Base-by-base conservation (phyloP, 495 filamentous ascomycete genomes). In the Daldinia vernicosa region DNA sequence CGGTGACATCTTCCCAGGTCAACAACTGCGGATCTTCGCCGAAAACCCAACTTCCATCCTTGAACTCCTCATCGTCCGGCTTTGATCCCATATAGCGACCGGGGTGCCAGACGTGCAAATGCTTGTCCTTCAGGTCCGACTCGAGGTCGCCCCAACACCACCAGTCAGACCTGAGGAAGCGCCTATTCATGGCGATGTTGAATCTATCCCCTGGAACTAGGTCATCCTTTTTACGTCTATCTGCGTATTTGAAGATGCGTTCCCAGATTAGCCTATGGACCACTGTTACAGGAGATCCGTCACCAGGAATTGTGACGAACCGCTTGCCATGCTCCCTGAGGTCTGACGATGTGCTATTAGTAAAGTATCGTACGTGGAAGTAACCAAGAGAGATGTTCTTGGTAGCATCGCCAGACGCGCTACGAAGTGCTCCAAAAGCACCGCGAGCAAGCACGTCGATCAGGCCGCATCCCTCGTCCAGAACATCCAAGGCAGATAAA, bases 221-320 rank as follows among this genome's bases (percentile, higher is more conserved):
- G 22, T 56, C 15, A 1, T 24, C 30, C 28, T 55, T 63, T 26
- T 28, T 39, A 32, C 60, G 60, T 27, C 19, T 30, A 11, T 53
- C 60, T 24, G 27, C 63, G 53, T 66, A 58, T 24, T 32, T 57
- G 24, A 66, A 66, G n/a, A 66, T 66, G 22, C 63, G 63, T 26
- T 58, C 63, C 63, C 63, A 58, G 63, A 19, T 56, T 15, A 66
- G 40, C n/a, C 15, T 43, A 59, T 66, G 52, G 11, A 33, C 50
- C 4, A 66, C 63, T 7, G 17, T 26, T 14, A 26, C 39, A 37
- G 7, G n/a, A 14, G n/a, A 39, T 24, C 53, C 63, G 35, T 66
- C 63, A 1, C 63, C 53, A 14, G 53, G 53, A 15, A 66, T 47
- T n/a, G 63, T 58, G 12, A 66, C 22, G n/a, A 63, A 52, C 33